Evolutionary conservation across 2,329 filamentous ascomycete genomes (phyloP), one percentile per base, ranked within the genome.

Genomic region (Aspergillus novofumigatus): DNA sequence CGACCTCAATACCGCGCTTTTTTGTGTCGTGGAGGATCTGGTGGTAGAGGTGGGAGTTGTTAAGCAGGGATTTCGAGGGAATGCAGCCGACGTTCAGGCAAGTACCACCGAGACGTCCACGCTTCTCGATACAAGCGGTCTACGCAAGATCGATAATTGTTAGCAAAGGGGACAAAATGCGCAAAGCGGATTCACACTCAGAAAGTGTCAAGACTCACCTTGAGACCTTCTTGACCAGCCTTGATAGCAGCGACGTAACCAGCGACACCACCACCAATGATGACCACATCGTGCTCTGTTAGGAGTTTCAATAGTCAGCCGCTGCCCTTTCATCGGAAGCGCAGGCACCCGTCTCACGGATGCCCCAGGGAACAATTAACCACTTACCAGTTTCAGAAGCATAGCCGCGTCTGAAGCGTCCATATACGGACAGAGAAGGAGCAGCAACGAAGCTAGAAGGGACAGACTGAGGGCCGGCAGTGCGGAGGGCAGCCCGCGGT

Each of bases 51-150:
- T 97, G 92, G 69, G 94, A 97, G 84, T 97, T 97, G 87, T 97
- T 99, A 77, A 99, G 90, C 67, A 99, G 91, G 62, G 94, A 97
- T 81, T 99, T 99, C 65, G 94, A 99, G 66, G 94, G 94, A 75
- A 99, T 99, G 81, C 94, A 99, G 80, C 94, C 94, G 72, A 99
- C 94, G 77, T 99, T 99, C 72, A 99, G 82, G 83, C 94, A 99
- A 71, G 94, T 99, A 75, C 94, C 94, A 71, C 94, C 94, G 69
- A 99, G 87, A 59, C 86, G 83, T 67, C 94, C 94, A 74, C 94
- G 91, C 85, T 99, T 99, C 81, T 99, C 94, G 80, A 99, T 95
- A 80, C 94, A 99, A 60, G 92, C 85, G 63, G 96, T 93, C 92
- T 96, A 58, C 51, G 49, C 52, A 32, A 28, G 32, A 51, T 47